These are phyloP conservation scores for Candida chauliodis DNA, from an alignment of 805 yeast genomes.

Conservation along the genomic window DNA sequence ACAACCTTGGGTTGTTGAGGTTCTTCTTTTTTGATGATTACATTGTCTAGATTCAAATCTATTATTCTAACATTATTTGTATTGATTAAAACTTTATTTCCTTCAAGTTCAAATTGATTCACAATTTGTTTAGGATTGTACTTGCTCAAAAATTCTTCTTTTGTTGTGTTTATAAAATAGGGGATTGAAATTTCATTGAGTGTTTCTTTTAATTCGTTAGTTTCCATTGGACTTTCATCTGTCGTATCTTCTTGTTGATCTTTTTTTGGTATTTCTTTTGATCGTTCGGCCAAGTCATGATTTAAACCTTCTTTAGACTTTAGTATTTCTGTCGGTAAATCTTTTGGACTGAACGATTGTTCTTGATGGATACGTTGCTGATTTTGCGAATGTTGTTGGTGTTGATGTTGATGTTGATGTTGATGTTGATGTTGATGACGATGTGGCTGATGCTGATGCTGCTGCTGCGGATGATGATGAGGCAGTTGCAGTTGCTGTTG, in stretches of 20 bases:
- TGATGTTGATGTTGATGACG: not conserved
- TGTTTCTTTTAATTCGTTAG: too few relatives aligned
- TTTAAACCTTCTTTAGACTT: too few relatives aligned
- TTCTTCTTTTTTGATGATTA: conserved; percentile 4
- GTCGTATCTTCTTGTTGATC: not conserved
- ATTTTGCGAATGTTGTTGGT: conserved; percentile 3
- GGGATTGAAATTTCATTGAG: too few relatives aligned
- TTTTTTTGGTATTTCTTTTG: too few relatives aligned
- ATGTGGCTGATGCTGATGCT: not conserved
- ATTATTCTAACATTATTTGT: conserved; percentile 17
- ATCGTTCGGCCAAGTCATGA: too few relatives aligned
- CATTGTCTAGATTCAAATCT: conserved; percentile 17
- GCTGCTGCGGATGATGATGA: not conserved
- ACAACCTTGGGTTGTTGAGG: conserved; percentile 4
- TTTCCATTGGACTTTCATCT: not conserved
- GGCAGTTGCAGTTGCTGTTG: not conserved
- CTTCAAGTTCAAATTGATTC: not conserved
- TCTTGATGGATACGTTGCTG: conserved; percentile 2
- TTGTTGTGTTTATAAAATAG: conserved; percentile 13
- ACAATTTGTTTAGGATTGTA: conserved; percentile 6
- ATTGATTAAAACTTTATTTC: conserved; percentile 12
- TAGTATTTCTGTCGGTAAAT: too few relatives aligned
- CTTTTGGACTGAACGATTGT: too few relatives aligned
- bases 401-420: not conserved
- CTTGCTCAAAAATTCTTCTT: conserved; percentile 10